A percentile compares a stretch with the other conserved stretches of the same genome.
phyloP scores from a whole-genome alignment of 441 rosid genomes.

The Geranium incanum region DNA sequence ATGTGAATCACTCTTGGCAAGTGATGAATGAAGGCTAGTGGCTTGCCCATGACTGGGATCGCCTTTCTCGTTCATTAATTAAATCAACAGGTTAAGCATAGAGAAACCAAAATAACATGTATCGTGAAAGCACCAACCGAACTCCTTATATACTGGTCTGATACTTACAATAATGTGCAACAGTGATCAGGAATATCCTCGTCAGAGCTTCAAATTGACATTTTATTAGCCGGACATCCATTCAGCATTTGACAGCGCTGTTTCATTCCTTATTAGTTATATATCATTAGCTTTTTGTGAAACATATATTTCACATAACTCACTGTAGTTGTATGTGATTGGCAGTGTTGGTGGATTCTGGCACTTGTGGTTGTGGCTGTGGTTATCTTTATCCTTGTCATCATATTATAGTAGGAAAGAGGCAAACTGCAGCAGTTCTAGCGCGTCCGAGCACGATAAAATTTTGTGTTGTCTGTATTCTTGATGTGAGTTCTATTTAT shows the following conservation, averaged over 20 bases:
- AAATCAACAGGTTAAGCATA: not conserved
- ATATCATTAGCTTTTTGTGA: not conserved
- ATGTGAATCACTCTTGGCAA: too few species aligned
- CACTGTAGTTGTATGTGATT: constrained; percentile 9
- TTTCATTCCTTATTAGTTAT: too few species aligned
- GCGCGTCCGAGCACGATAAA: constrained; percentile 11
- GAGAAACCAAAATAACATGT: not conserved
- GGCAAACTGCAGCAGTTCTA: constrained; percentile 7
- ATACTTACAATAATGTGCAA: too few species aligned
- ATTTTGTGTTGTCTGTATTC: constrained; percentile 10
- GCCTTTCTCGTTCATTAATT: not conserved
- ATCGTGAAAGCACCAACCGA: not conserved
- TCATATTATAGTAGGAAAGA: constrained; percentile 33
- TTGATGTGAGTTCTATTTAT: not conserved
- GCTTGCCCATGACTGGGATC: not conserved
- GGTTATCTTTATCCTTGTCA: constrained; percentile 38
- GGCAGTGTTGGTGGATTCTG: constrained; percentile 75
- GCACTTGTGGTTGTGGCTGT: constrained; percentile 41
- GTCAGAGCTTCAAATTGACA: not conserved
- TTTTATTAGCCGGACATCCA: not conserved
- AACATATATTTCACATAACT: not conserved
- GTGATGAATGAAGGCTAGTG: not conserved
- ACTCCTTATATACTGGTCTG: too few species aligned
- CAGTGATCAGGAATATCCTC: too few species aligned
- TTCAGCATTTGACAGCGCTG: not conserved